Evolutionary conservation across 805 yeast species (phyloP), one percentile per base, ranked within the genome.

Genomic region (Metschnikowia lunata): DNA sequence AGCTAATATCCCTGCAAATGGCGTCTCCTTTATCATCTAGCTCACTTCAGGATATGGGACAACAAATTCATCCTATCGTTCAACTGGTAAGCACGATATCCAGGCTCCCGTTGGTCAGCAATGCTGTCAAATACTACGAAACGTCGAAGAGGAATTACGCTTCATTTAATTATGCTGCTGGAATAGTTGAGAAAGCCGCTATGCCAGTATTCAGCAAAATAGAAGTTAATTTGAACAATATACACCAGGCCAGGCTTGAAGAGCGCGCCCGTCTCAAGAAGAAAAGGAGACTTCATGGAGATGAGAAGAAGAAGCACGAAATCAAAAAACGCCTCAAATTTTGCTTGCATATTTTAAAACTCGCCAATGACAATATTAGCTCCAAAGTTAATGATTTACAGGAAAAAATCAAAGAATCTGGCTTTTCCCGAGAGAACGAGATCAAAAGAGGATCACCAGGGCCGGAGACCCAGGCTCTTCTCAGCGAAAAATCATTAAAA

Each of bases 361-460:
- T 88, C 39, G 97, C 97, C 3, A 89, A 88, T 57, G 80, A 79
- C 45, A 88, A 84, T 55, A 72, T 89, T 29, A 81, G 83, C 37
- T 70, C 76, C 38, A 80, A 88, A 51, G 85, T 89, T 14, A 72
- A 72, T 42, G 74, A 72, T 46, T 67, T 89, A 34, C 89, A 85
- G 56, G 58, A 58, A 28, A 63, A 59, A 34, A 75, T 83, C 3
- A 74, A 74, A 45, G 86, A 74, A 51, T 63, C 66, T 31, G 57
- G 54, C 34, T 56, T 54, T 14, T 30, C 29, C 4, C 28, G 26
- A 28, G 28, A 14, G 7, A 9, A 32, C n/a, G 37, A 12, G 11
- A 31, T 40, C 28, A 29, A 29, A 12, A 12, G n/a, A 12, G n/a
- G n/a, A 6, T 29, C 31, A 29, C n/a, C 3, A 29, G n/a, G 6